These are phyloP conservation scores for Austroboletus novae-zelandiae DNA, from an alignment of 1,284 basidiomycete species.

Conservation along the genomic window DNA sequence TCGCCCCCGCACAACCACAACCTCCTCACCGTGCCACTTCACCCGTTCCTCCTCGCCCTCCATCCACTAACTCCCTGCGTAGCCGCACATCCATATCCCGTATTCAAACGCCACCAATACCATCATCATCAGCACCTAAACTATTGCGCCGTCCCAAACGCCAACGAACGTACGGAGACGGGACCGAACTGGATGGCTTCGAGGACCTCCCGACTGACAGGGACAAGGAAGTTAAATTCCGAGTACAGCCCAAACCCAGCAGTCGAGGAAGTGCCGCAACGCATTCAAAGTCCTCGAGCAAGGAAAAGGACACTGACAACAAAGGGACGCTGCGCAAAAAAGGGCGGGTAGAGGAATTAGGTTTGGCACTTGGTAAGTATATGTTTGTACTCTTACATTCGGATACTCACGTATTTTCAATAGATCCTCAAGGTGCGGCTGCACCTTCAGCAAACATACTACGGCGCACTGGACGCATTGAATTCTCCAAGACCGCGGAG, in stretches of 20 bases:
- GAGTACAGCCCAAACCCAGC: slow-evolving; percentile 64
- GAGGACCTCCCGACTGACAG: slow-evolving; percentile 88
- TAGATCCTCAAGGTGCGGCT: slow-evolving; percentile 27
- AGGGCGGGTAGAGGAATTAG: slow-evolving; percentile 40
- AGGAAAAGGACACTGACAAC: slow-evolving; percentile 31
- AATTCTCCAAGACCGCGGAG: slow-evolving; percentile 39
- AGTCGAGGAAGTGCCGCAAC: slow-evolving; percentile 60
- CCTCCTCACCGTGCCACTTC: slow-evolving; percentile 46
- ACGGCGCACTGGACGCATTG: slow-evolving; percentile 44
- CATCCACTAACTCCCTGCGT: slow-evolving; percentile 42
- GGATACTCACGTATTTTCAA: background rate
- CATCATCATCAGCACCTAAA: slow-evolving; percentile 54
- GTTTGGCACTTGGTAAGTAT: slow-evolving; percentile 39
- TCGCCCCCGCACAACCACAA: slow-evolving; percentile 18
- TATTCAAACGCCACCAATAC: slow-evolving; percentile 30
- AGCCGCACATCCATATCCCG: slow-evolving; percentile 28
- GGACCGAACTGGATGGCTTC: slow-evolving; percentile 88
- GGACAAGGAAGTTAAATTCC: slow-evolving; percentile 72
- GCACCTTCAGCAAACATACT: slow-evolving; percentile 37
- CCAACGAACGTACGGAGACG: slow-evolving; percentile 79
- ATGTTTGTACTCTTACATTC: background rate
- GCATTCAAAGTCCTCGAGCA: slow-evolving; percentile 40
- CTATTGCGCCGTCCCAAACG: slow-evolving; percentile 74
- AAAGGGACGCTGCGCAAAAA: slow-evolving; percentile 59
- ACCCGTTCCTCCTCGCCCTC: slow-evolving; percentile 56